A percentile compares a stretch with the other conserved stretches of the same genome.
phyloP scores from a whole-genome alignment of 768 basidiomycete genomes.

The Phylloporus arenicola region DNA sequence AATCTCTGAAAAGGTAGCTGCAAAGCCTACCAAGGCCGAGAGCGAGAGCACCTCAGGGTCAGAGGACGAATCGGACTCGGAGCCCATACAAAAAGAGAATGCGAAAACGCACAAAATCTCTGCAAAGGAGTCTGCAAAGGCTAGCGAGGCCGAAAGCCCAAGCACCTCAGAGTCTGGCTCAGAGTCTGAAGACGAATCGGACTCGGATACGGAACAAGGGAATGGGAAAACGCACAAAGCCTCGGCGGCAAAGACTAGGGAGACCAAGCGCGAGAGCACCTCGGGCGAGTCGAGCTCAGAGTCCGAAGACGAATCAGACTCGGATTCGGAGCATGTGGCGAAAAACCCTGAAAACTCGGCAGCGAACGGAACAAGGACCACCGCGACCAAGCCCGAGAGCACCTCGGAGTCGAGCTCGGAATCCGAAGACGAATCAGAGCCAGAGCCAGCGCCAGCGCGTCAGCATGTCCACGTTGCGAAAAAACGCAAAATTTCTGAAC shows the following conservation, averaged over 20 bases:
- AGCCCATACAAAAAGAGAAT: too few relatives aligned
- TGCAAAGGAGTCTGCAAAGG: too few relatives aligned
- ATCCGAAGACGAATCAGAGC: conserved; percentile 16
- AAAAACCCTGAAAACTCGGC: too few relatives aligned
- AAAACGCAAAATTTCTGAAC: conserved; percentile 53
- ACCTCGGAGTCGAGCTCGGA: conserved; percentile 21
- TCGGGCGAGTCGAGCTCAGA: conserved; percentile 21
- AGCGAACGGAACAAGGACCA: too few relatives aligned
- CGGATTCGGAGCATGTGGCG: background rate
- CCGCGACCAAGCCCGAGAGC: too few relatives aligned
- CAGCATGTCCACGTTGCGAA: conserved; percentile 40
- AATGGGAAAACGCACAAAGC: too few relatives aligned
- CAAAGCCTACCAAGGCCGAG: too few relatives aligned
- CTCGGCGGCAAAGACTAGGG: too few relatives aligned
- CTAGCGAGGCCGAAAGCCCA: too few relatives aligned
- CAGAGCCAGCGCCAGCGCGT: background rate
- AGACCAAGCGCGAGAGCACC: too few relatives aligned
- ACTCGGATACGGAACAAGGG: background rate
- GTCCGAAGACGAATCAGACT: conserved; percentile 14
- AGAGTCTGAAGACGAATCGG: conserved; percentile 18
- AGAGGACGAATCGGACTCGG: conserved; percentile 10
- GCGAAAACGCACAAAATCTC: too few relatives aligned
- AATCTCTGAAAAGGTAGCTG: too few relatives aligned
- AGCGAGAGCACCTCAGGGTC: conserved; percentile 2
- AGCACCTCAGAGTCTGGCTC: conserved; percentile 17